Evolutionary conservation across 371 early-diverging fungal genomes (phyloP).

Genomic region (Actinomortierella ambigua): DNA sequence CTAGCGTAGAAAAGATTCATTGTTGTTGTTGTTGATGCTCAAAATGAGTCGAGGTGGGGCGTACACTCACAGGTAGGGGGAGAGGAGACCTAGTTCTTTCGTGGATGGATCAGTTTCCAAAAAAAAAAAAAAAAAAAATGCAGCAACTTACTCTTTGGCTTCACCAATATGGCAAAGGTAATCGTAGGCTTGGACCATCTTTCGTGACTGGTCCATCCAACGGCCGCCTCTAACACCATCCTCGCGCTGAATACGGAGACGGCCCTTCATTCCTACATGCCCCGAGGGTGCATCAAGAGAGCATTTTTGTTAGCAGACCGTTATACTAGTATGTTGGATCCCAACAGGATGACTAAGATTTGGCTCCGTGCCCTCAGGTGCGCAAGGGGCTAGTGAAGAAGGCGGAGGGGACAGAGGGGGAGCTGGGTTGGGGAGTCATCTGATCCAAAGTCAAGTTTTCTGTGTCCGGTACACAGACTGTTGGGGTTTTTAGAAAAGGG

Average conservation of each 20-base stretch:
- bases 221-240: slow-evolving; percentile 59
- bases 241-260: slow-evolving; percentile 67
- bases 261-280: slow-evolving; percentile 55
- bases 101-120: neutral
- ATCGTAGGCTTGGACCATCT: slow-evolving; percentile 95
- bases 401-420: neutral
- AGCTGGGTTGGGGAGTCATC: too few species aligned
- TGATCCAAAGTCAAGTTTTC: too few species aligned
- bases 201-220: slow-evolving; percentile 97
- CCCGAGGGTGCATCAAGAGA: neutral
- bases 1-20: too few species aligned
- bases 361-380: too few species aligned
- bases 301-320: neutral
- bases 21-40: too few species aligned
- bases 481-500: neutral
- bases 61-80: too few species aligned
- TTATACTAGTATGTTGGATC: too few species aligned
- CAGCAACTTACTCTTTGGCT: slow-evolving; percentile 90
- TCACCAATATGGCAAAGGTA: slow-evolving; percentile 99
- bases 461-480: neutral
- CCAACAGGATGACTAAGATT: too few species aligned
- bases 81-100: neutral
- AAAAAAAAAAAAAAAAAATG: neutral
- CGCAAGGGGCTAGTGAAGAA: neutral
- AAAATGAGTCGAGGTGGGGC: too few species aligned